phyloP scores from a whole-genome alignment of 164 flowering plant genomes.

The Akebia trifoliata region DNA sequence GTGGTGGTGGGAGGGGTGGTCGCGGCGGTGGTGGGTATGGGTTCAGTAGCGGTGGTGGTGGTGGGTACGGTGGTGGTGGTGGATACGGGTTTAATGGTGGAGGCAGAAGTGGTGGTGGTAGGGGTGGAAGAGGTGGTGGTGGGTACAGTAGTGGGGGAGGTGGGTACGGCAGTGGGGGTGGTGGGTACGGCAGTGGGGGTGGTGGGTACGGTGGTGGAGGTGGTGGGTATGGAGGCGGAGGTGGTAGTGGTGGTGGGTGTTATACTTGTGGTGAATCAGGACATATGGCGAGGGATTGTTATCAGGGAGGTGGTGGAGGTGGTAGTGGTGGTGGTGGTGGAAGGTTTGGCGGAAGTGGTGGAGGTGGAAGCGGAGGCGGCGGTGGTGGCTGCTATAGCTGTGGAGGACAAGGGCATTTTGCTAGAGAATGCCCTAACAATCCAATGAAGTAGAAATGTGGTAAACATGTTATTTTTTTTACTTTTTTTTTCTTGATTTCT shows the following conservation, averaged over 20 bases:
- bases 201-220: conserved; percentile 13
- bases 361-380: conserved; percentile 10
- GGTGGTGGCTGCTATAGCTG: conserved; percentile 14
- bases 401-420: conserved; percentile 22
- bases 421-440: conserved; percentile 24
- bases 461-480: too few species aligned
- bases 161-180: conserved; percentile 17
- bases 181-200: conserved; percentile 15
- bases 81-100: too few species aligned
- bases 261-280: conserved; percentile 20
- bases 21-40: too few species aligned
- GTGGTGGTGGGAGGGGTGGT: too few species aligned
- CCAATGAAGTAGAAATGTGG: too few species aligned
- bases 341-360: conserved; percentile 25
- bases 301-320: neutral
- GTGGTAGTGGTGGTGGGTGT: conserved; percentile 19
- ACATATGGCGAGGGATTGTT: conserved; percentile 17
- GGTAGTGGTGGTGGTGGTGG: conserved; percentile 5
- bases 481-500: too few species aligned
- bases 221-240: conserved; percentile 5
- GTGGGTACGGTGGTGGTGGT: too few species aligned
- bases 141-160: conserved; percentile 33
- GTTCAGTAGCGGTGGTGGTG: too few species aligned
- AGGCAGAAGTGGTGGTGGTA: conserved; percentile 30
- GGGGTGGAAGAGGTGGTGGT: conserved; percentile 36